Conservation (phyloP, 345 rosid species). For the Physaria fendleri region DNA sequence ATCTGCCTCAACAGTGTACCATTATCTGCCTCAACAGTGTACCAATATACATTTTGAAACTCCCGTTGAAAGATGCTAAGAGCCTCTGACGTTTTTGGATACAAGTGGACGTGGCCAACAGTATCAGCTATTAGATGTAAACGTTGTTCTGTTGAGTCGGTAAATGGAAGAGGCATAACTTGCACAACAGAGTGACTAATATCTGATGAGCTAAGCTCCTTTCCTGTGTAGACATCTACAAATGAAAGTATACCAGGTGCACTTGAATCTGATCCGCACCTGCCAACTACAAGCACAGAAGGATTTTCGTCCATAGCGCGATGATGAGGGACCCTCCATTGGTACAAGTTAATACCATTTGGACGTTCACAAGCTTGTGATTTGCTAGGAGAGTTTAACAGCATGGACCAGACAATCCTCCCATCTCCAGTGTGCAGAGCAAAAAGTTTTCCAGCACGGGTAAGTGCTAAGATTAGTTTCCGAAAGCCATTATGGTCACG, state of each 20-base stretch:
- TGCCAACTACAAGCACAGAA: conserved; percentile 78
- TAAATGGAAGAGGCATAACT: conserved; percentile 76
- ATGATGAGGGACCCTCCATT: conserved; percentile 98
- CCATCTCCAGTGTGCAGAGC: conserved; percentile 99
- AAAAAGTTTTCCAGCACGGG: conserved; percentile 75
- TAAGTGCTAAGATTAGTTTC: conserved; percentile 79
- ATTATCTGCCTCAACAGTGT: conserved; percentile 73
- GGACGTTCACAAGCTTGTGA: conserved; percentile 58
- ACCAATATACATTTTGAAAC: conserved; percentile 81
- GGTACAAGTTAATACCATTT: conserved; percentile 55
- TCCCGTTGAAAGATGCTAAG: conserved; percentile 53
- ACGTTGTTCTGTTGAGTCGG: conserved; percentile 85
- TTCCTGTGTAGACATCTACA: conserved; percentile 82
- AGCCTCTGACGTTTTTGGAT: conserved; percentile 79
- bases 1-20: conserved; percentile 78
- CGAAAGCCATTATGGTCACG: conserved; percentile 99
- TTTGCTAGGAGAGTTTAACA: conserved; percentile 54
- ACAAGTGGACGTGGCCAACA: conserved; percentile 58
- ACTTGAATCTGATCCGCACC: conserved; percentile 51
- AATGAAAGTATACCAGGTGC: conserved; percentile 69
- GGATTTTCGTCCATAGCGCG: conserved; percentile 96
- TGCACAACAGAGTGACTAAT: conserved; percentile 68
- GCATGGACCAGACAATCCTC: conserved; percentile 76
- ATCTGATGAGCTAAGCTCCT: conserved; percentile 51
- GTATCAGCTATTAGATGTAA: conserved; percentile 79